Evolutionary conservation across 176 grass and related monocot species (phyloP).

Genomic region (Bothriochloa decipiens): DNA sequence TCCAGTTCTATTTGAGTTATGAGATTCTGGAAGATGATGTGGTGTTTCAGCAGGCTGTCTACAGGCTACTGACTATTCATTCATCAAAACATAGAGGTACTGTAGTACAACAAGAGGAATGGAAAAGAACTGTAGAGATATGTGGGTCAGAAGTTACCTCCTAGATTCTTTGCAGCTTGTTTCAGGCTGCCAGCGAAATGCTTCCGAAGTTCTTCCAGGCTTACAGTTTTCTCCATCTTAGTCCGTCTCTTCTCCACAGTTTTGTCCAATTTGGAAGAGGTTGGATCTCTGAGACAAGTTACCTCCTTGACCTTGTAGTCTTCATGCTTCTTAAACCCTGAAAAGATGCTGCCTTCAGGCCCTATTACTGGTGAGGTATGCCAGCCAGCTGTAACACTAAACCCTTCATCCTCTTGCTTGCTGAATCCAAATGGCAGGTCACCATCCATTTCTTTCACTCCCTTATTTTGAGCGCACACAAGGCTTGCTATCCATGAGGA

Average conservation of each 20-base stretch:
- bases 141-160: conserved; percentile 64
- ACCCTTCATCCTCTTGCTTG: conserved; percentile 71
- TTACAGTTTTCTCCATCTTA: conserved; percentile 80
- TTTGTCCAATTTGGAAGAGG: conserved; percentile 42
- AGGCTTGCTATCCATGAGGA: conserved; percentile 64
- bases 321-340: conserved; percentile 50
- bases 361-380: conserved; percentile 35
- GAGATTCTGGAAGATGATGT: neutral
- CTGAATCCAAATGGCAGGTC: conserved; percentile 50
- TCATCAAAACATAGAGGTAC: neutral
- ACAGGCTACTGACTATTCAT: conserved; percentile 17
- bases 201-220: conserved; percentile 79
- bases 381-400: conserved; percentile 68
- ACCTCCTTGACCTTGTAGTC: conserved; percentile 53
- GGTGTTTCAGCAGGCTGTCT: neutral
- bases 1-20: neutral
- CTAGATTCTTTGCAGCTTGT: conserved; percentile 95
- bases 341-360: conserved; percentile 51
- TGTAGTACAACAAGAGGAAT: neutral
- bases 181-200: conserved; percentile 98
- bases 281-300: conserved; percentile 46
- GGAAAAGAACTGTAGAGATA: neutral
- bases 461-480: conserved; percentile 54
- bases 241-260: conserved; percentile 67
- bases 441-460: conserved; percentile 32